Evolutionary conservation across 257 asterid species (phyloP).

Genomic region (Solanum bulbocastanum): DNA sequence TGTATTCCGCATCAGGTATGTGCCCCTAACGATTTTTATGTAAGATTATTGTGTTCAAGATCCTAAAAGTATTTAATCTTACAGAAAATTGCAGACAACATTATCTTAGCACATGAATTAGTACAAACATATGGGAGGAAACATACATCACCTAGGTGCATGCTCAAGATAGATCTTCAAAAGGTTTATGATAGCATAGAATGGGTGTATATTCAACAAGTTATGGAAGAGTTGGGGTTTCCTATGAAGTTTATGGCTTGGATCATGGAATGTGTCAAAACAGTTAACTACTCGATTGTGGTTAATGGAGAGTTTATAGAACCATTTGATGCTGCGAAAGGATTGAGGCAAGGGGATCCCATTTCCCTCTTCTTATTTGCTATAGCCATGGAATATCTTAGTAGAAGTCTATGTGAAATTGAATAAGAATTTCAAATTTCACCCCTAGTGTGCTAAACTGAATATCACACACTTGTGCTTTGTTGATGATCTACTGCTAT

Average conservation of each 20-base stretch:
- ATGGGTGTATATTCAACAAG: background rate
- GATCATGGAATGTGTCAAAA: background rate
- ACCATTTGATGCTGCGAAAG: background rate
- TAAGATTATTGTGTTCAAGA: too few relatives aligned
- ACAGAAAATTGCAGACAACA: too few relatives aligned
- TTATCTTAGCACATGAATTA: background rate
- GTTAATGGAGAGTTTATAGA: background rate
- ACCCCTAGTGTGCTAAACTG: background rate
- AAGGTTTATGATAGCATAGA: background rate
- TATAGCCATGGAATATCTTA: background rate
- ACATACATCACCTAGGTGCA: background rate
- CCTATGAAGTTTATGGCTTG: background rate
- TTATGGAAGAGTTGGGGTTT: background rate
- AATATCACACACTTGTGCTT: background rate
- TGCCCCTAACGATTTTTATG: too few relatives aligned
- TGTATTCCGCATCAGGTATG: too few relatives aligned
- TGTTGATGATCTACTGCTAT: background rate
- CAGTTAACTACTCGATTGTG: too few relatives aligned
- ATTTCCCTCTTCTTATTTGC: too few relatives aligned
- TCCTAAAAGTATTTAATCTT: too few relatives aligned
- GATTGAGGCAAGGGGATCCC: background rate
- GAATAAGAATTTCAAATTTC: background rate
- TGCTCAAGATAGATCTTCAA: background rate
- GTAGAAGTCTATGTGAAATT: background rate
- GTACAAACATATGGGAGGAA: background rate